A percentile compares a stretch with the other conserved stretches of the same genome.
Evolutionary conservation across 2,329 filamentous ascomycete species (phyloP).

Genomic region (Fusarium sp.): DNA sequence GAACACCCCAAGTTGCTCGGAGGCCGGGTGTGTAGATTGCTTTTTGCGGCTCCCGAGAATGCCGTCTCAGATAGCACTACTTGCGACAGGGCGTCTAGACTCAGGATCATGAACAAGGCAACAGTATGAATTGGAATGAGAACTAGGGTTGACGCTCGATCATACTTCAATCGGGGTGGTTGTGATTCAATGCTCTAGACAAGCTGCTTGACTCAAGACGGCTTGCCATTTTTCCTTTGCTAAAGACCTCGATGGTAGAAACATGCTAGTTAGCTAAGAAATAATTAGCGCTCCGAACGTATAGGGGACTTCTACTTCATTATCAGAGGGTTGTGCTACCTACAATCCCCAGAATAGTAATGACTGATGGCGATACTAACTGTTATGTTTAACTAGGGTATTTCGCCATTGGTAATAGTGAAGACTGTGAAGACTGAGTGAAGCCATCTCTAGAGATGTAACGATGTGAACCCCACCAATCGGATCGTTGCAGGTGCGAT

Average conservation of each 20-base stretch:
- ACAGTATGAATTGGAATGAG: not conserved
- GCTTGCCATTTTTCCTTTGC: no score
- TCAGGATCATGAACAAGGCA: not conserved
- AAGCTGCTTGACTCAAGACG: not conserved
- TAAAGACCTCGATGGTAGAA: rapidly evolving
- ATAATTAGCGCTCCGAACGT: not conserved
- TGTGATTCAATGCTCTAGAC: no score
- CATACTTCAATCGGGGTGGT: no score
- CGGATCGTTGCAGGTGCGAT: not conserved
- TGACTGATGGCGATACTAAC: no score
- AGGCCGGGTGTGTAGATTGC: not conserved
- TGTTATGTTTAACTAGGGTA: rapidly evolving
- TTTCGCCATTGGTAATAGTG: rapidly evolving
- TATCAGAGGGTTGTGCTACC: not conserved
- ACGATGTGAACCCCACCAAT: not conserved
- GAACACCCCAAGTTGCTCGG: not conserved
- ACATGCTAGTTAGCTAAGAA: not conserved
- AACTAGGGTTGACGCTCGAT: not conserved
- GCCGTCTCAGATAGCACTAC: not conserved
- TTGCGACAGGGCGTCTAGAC: no score
- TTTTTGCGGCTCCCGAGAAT: not conserved
- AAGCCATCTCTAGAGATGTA: not conserved
- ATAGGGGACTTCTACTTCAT: not conserved
- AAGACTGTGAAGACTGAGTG: not conserved
- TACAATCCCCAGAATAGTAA: not conserved